Percentiles rank a stretch among this genome's conserved stretches.
phyloP scores from a whole-genome alignment of 2,329 filamentous ascomycete genomes.

The Penicillium janthinellum region DNA sequence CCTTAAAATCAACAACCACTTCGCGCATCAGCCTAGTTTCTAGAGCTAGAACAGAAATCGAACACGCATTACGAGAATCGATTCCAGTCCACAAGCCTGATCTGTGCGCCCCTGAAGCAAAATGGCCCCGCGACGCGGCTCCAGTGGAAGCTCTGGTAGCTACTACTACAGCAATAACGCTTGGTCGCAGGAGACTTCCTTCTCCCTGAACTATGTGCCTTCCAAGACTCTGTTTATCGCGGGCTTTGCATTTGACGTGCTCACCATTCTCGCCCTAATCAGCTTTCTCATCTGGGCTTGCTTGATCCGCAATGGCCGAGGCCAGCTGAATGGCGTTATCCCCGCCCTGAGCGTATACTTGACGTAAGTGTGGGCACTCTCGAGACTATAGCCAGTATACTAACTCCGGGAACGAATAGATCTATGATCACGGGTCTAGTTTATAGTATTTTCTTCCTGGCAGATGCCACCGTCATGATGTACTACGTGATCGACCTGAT shows the following conservation, averaged over 20 bases:
- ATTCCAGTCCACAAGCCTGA: neutral
- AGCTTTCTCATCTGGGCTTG: slow-evolving; percentile 23
- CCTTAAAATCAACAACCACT: neutral
- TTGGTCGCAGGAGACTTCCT: slow-evolving; percentile 6
- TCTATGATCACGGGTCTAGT: slow-evolving; percentile 10
- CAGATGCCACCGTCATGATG: slow-evolving; percentile 17
- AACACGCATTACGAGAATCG: neutral
- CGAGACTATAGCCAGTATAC: neutral
- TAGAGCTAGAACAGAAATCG: neutral
- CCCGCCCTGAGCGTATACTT: slow-evolving; percentile 17
- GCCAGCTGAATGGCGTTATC: slow-evolving; percentile 18
- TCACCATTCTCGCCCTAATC: slow-evolving; percentile 22
- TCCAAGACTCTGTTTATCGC: slow-evolving; percentile 8
- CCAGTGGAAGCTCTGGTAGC: slow-evolving; percentile 1
- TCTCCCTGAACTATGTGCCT: neutral
- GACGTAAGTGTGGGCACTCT: neutral
- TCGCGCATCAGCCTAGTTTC: neutral
- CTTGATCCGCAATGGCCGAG: slow-evolving; percentile 16
- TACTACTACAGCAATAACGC: slow-evolving; percentile 3
- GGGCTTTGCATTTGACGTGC: slow-evolving; percentile 20
- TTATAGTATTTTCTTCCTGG: slow-evolving; percentile 18
- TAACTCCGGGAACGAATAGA: slow-evolving; percentile 10
- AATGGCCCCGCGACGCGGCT: slow-evolving; percentile 21
- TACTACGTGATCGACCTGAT: slow-evolving; percentile 27
- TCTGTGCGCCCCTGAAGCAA: neutral